Conservation (phyloP, 2,329 filamentous ascomycete species). For the Exophiala calicioides region DNA sequence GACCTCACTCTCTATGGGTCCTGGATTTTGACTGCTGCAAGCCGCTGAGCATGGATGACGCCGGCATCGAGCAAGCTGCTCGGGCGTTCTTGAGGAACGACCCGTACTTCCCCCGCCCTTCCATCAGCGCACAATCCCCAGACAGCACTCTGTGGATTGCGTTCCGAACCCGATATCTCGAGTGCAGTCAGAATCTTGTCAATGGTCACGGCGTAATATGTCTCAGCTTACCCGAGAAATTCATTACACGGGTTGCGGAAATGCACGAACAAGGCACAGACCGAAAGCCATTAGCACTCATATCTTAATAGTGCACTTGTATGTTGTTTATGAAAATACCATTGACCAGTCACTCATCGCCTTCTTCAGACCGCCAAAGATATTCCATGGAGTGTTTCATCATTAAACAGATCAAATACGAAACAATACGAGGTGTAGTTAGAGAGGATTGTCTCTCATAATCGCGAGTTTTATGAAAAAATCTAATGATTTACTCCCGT, state of each 20-base stretch:
- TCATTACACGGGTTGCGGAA: slow-evolving; percentile 12
- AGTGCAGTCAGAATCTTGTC: slow-evolving; percentile 11
- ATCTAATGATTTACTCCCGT: too few relatives aligned
- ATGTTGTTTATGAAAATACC: too few relatives aligned
- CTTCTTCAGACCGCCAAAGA: too few relatives aligned
- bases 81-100: slow-evolving; percentile 53
- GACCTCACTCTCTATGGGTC: slow-evolving; percentile 42
- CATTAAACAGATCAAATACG: too few relatives aligned
- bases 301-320: background rate
- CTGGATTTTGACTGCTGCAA: slow-evolving; percentile 52
- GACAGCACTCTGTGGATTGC: slow-evolving; percentile 23
- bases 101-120: slow-evolving; percentile 44
- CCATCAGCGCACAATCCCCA: slow-evolving; percentile 1
- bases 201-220: background rate
- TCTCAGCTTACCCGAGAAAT: slow-evolving; percentile 11
- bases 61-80: slow-evolving; percentile 47
- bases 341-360: too few relatives aligned
- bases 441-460: too few relatives aligned
- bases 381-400: too few relatives aligned
- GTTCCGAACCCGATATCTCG: slow-evolving; percentile 14
- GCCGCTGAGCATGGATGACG: slow-evolving; percentile 41
- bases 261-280: slow-evolving; percentile 9
- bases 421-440: too few relatives aligned
- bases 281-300: background rate
- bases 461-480: too few relatives aligned